These are phyloP conservation scores for Lathyrus sativus DNA, from an alignment of 306 rosid genomes.

Conservation along the genomic window DNA sequence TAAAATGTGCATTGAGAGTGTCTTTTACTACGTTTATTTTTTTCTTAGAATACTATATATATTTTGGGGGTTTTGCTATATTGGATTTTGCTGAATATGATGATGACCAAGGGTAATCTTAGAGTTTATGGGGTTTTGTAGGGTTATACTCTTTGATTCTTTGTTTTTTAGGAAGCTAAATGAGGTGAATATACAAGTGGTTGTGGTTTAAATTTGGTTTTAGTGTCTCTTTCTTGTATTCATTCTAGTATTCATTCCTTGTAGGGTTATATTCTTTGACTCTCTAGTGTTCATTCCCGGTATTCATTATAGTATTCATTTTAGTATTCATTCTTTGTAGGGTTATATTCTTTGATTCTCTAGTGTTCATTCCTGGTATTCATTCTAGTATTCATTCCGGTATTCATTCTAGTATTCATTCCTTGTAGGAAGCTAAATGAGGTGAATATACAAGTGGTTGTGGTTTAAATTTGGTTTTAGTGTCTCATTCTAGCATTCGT, in stretches of 20 bases:
- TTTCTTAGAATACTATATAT: neutral
- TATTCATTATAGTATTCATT: neutral
- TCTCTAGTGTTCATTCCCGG: too few relatives aligned
- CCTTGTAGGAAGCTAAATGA: neutral
- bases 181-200: neutral
- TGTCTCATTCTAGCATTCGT: neutral
- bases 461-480: neutral
- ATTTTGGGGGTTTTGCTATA: neutral
- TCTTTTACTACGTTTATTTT: neutral
- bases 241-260: too few relatives aligned
- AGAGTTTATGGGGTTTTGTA: neutral
- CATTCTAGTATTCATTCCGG: too few relatives aligned
- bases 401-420: too few relatives aligned
- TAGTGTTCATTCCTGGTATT: too few relatives aligned
- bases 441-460: neutral
- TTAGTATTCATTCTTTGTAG: too few relatives aligned
- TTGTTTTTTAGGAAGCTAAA: neutral
- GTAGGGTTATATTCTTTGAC: too few relatives aligned
- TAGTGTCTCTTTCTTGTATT: neutral
- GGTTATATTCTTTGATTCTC: too few relatives aligned
- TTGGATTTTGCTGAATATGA: neutral
- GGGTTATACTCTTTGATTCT: neutral
- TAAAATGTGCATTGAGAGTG: neutral
- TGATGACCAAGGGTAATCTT: neutral
- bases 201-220: slow-evolving; percentile 1